Conservation (phyloP, 1,139 yeast genomes). For the Saccharomyces hybrid region DNA sequence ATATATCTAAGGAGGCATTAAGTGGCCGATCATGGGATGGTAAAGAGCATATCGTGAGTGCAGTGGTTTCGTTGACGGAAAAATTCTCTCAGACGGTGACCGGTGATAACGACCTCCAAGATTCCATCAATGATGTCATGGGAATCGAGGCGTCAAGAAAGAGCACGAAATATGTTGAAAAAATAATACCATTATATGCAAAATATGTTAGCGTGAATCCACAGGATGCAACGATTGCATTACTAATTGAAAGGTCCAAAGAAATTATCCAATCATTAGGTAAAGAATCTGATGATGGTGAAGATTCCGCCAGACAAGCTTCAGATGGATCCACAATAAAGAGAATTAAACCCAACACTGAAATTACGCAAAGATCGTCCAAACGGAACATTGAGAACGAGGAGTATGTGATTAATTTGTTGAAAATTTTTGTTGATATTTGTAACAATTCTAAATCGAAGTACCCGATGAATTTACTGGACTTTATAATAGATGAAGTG, state of each 20-base stretch:
- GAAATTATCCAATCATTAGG: not conserved
- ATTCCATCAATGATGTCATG: conserved; percentile 40
- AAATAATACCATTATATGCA: conserved; percentile 46
- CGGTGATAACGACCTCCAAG: conserved; percentile 29
- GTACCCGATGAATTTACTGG: conserved; percentile 13
- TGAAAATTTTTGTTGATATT: conserved; percentile 20
- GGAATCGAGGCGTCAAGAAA: conserved; percentile 58
- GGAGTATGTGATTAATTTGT: conserved; percentile 32
- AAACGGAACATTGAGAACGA: conserved; percentile 35
- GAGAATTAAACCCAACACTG: conserved; percentile 20
- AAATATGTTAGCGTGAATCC: conserved; percentile 42
- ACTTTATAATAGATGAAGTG: conserved; percentile 19
- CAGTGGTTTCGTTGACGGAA: conserved; percentile 53
- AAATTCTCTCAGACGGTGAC: conserved; percentile 37
- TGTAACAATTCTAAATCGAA: conserved; percentile 22
- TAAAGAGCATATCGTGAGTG: conserved; percentile 66
- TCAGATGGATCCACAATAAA: conserved; percentile 6
- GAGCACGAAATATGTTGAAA: conserved; percentile 56
- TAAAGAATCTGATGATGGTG: conserved; percentile 1
- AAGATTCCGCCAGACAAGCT: conserved; percentile 1
- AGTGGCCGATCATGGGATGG: conserved; percentile 86
- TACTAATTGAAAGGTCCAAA: conserved; percentile 27
- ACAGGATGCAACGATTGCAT: conserved; percentile 32
- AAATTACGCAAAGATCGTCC: conserved; percentile 32
- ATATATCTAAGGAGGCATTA: conserved; percentile 53